These are phyloP conservation scores for Filosporella fistucella DNA, from an alignment of 495 filamentous ascomycete genomes.

Conservation along the genomic window DNA sequence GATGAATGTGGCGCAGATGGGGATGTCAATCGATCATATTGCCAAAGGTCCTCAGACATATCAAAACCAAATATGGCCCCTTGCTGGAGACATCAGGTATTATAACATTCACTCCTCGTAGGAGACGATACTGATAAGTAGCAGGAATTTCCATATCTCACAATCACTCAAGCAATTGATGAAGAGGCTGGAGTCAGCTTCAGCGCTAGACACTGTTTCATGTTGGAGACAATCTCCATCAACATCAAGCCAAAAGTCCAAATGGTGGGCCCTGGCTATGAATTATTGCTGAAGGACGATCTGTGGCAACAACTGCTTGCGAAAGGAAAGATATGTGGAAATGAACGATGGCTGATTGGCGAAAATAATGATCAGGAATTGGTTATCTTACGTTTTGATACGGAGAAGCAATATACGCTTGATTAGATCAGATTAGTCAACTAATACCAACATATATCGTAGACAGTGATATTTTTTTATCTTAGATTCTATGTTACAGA, in stretches of 20 bases:
- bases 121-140: neutral
- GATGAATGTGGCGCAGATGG: conserved; percentile 43
- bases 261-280: conserved; percentile 25
- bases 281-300: conserved; percentile 35
- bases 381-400: conserved; percentile 51
- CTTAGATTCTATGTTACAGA: too few species aligned
- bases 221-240: conserved; percentile 36
- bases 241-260: conserved; percentile 20
- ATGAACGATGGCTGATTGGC: conserved; percentile 60
- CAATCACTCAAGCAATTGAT: conserved; percentile 51
- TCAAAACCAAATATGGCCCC: conserved; percentile 34
- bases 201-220: conserved; percentile 48
- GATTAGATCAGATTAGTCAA: too few species aligned
- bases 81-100: conserved; percentile 48
- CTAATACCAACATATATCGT: too few species aligned
- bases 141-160: conserved; percentile 45
- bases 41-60: conserved; percentile 35
- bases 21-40: conserved; percentile 40
- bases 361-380: conserved; percentile 49
- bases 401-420: too few species aligned
- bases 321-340: conserved; percentile 53
- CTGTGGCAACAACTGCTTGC: conserved; percentile 47
- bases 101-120: neutral
- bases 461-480: too few species aligned
- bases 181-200: conserved; percentile 48